Percentiles rank a stretch among this genome's conserved stretches.
These are phyloP conservation scores for Penicillium ucsense DNA, from an alignment of 495 filamentous ascomycete genomes.

Conservation along the genomic window DNA sequence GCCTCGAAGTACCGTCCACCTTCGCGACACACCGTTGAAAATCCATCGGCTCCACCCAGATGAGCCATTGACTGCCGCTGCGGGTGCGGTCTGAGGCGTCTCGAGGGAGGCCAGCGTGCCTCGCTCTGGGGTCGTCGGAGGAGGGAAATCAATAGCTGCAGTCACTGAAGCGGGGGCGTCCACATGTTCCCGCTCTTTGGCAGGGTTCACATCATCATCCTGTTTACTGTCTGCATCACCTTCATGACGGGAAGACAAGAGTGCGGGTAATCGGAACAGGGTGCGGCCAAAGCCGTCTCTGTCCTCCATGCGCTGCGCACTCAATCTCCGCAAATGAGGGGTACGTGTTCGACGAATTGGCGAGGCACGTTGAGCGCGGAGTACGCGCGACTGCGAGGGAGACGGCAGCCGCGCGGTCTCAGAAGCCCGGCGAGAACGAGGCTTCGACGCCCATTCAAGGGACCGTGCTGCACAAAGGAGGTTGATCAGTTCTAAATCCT, in stretches of 20 bases:
- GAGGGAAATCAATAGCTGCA: not conserved
- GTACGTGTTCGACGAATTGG: slow-evolving; percentile 8
- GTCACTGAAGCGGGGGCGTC: not conserved
- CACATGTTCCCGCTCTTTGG: not conserved
- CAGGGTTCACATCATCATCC: slow-evolving; percentile 5
- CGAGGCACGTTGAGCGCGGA: slow-evolving; percentile 3
- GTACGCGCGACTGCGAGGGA: not conserved
- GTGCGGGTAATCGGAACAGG: slow-evolving; percentile 27
- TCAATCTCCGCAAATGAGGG: slow-evolving; percentile 21
- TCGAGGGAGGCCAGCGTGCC: not conserved
- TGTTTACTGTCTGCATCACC: slow-evolving; percentile 10
- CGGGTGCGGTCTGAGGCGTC: slow-evolving; percentile 2
- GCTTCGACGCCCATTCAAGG: not conserved
- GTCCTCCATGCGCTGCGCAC: slow-evolving; percentile 17
- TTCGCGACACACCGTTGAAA: slow-evolving; percentile 10
- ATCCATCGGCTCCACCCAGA: slow-evolving; percentile 9
- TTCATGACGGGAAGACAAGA: slow-evolving; percentile 6
- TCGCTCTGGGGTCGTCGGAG: not conserved
- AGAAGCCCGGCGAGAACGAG: not conserved
- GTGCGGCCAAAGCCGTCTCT: slow-evolving; percentile 25
- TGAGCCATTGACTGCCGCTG: not conserved
- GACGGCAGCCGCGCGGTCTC: not conserved
- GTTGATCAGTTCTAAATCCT: not conserved
- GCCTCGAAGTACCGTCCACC: slow-evolving; percentile 12
- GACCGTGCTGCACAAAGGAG: not conserved